Conservation (phyloP, 257 asterid genomes). For the Dorcoceras hygrometricum region DNA sequence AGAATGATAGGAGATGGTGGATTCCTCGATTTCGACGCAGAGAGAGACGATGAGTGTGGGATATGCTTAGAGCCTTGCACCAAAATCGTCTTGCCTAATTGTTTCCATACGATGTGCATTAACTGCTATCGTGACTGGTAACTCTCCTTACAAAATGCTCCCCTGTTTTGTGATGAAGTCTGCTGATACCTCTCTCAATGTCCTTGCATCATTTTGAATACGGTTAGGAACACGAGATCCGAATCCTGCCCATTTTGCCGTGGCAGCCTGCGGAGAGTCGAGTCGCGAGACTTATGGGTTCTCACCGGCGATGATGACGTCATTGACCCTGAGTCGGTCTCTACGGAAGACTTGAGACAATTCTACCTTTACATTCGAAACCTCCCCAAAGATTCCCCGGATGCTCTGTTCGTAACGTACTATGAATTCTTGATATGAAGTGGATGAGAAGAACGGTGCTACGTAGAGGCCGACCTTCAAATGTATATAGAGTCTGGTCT, state of each 20-base stretch:
- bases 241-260: constrained; percentile 93
- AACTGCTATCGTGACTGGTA: constrained; percentile 86
- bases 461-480: constrained; percentile 47
- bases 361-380: constrained; percentile 66
- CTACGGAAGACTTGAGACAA: constrained; percentile 55
- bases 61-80: constrained; percentile 82
- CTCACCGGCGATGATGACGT: constrained; percentile 71
- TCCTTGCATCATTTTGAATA: constrained; percentile 1
- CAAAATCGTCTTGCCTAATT: constrained; percentile 78
- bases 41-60: constrained; percentile 60
- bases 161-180: neutral
- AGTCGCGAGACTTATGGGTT: constrained; percentile 80
- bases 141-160: neutral
- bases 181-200: neutral
- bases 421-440: constrained; percentile 69
- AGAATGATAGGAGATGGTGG: constrained; percentile 33
- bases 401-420: constrained; percentile 67
- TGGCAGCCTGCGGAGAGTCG: constrained; percentile 67
- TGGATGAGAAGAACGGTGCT: constrained; percentile 27
- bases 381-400: constrained; percentile 77
- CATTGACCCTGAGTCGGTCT: constrained; percentile 54
- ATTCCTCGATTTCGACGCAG: constrained; percentile 37
- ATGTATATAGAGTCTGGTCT: constrained; percentile 49
- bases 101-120: constrained; percentile 93
- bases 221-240: constrained; percentile 70